Percentiles rank a stretch among this genome's conserved stretches.
Evolutionary conservation across 176 grass and related monocot species (phyloP).

Genomic region (Oryza meyeriana): DNA sequence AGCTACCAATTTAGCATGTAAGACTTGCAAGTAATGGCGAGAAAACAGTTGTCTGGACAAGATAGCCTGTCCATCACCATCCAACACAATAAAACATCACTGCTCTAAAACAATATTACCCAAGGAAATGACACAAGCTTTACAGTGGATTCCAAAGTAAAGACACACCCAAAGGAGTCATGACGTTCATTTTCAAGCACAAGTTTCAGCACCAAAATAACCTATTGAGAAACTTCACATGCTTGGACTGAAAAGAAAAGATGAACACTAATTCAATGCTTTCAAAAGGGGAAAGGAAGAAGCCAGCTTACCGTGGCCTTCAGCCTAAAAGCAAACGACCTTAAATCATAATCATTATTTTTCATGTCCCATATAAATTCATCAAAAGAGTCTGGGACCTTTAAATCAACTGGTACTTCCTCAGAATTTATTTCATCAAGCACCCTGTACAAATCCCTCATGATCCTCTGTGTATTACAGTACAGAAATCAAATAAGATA

Average conservation of each 20-base stretch:
- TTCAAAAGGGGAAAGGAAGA: background rate
- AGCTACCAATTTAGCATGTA: conserved; percentile 5
- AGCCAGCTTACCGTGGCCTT: conserved; percentile 62
- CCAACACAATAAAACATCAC: background rate
- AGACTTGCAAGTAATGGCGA: background rate
- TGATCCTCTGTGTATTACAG: conserved; percentile 59
- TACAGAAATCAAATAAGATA: conserved; percentile 27
- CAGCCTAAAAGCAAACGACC: conserved; percentile 72
- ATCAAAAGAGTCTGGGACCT: conserved; percentile 78
- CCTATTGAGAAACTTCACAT: background rate
- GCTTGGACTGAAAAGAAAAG: background rate
- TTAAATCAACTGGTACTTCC: conserved; percentile 55
- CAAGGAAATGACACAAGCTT: conserved; percentile 3
- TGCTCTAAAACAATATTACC: background rate
- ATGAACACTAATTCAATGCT: background rate
- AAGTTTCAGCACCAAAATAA: background rate
- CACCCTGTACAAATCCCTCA: conserved; percentile 80
- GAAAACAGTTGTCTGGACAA: background rate
- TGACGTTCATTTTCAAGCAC: background rate
- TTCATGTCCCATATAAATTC: conserved; percentile 89
- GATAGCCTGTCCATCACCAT: background rate
- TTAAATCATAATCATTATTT: conserved; percentile 84
- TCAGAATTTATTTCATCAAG: conserved; percentile 78
- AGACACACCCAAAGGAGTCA: background rate
- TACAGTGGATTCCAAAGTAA: background rate